These are phyloP conservation scores for Pulveroboletus frians DNA, from an alignment of 768 basidiomycete genomes.

Conservation along the genomic window DNA sequence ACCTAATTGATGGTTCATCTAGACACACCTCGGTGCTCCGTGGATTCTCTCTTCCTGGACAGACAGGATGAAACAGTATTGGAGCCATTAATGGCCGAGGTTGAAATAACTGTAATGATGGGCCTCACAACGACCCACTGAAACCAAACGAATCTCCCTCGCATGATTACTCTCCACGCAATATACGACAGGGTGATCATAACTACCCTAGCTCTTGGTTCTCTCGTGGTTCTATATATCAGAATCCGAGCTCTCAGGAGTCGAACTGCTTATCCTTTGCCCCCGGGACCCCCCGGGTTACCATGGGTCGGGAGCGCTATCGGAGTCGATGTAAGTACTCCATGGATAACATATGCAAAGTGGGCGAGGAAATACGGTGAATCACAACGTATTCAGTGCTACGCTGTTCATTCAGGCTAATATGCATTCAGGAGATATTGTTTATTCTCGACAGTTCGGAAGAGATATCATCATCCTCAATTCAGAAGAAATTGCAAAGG, in stretches of 20 bases:
- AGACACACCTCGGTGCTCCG: too few relatives aligned
- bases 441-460: slow-evolving; percentile 3
- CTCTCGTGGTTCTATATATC: background rate
- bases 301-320: slow-evolving; percentile 8
- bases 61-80: too few relatives aligned
- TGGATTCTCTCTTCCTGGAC: too few relatives aligned
- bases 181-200: slow-evolving; percentile 3
- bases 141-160: background rate
- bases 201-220: background rate
- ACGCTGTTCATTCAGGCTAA: background rate
- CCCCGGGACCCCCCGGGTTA: slow-evolving; percentile 10
- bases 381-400: background rate
- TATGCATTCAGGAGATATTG: slow-evolving; percentile 1
- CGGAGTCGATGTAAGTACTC: background rate
- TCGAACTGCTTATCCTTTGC: background rate
- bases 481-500: slow-evolving; percentile 5
- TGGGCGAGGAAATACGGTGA: slow-evolving; percentile 8
- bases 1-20: too few relatives aligned
- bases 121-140: too few relatives aligned
- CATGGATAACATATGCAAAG: slow-evolving; percentile 6
- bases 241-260: background rate
- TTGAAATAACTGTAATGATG: too few relatives aligned
- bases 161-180: background rate
- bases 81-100: too few relatives aligned
- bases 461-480: slow-evolving; percentile 10